phyloP scores from a whole-genome alignment of 2,329 filamentous ascomycete species.

The Penicillium polonicum region DNA sequence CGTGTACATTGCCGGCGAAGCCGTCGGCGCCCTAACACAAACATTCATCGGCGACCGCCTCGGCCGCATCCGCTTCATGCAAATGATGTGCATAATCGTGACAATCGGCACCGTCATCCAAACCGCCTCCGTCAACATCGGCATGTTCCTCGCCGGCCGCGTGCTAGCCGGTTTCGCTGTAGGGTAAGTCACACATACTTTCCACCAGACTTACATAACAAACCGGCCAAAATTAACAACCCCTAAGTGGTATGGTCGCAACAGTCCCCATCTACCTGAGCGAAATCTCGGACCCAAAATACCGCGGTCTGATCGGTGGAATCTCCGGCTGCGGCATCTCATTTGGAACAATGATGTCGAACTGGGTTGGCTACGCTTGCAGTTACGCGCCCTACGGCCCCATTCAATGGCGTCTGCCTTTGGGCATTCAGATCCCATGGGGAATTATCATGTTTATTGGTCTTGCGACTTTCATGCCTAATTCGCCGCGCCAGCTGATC shows the following conservation, averaged over 20 bases:
- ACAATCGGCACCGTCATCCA: slow-evolving; percentile 56
- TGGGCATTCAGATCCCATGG: slow-evolving; percentile 58
- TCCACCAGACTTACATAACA: background rate
- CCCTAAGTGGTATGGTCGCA: slow-evolving; percentile 46
- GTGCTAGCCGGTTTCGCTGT: slow-evolving; percentile 50
- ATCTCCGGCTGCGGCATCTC: slow-evolving; percentile 56
- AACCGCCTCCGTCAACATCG: slow-evolving; percentile 55
- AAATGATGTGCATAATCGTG: slow-evolving; percentile 54
- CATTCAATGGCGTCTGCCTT: slow-evolving; percentile 56
- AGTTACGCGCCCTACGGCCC: slow-evolving; percentile 54
- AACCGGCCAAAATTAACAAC: background rate
- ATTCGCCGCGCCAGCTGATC: slow-evolving; percentile 56
- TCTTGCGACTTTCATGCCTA: slow-evolving; percentile 56
- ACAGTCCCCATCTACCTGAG: slow-evolving; percentile 58
- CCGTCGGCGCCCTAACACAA: slow-evolving; percentile 54
- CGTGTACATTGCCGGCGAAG: slow-evolving; percentile 61
- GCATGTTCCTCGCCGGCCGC: slow-evolving; percentile 55
- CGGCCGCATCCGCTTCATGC: slow-evolving; percentile 56
- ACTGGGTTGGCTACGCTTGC: slow-evolving; percentile 59
- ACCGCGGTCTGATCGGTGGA: slow-evolving; percentile 55
- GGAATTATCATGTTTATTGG: slow-evolving; percentile 56
- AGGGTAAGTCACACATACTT: slow-evolving; percentile 35
- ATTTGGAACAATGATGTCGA: slow-evolving; percentile 57
- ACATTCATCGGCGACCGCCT: slow-evolving; percentile 55
- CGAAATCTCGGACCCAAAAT: slow-evolving; percentile 52